phyloP scores from a whole-genome alignment of 805 yeast species.

The Candida easanensis region DNA sequence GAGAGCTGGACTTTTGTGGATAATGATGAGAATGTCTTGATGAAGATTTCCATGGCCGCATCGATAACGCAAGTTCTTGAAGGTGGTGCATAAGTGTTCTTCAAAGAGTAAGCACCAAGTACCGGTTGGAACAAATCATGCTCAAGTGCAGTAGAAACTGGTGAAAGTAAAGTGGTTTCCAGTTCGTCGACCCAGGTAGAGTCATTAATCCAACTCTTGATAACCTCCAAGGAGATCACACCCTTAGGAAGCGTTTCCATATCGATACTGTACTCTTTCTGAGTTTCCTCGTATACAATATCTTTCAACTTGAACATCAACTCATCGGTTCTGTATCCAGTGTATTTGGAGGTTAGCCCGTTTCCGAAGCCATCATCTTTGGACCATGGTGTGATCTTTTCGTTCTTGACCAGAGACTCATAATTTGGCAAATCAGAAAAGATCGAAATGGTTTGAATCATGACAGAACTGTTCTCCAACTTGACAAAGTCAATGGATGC shows the following conservation, averaged over 20 bases:
- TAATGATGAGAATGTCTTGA: constrained; percentile 64
- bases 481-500: constrained; percentile 27
- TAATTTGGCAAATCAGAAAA: constrained; percentile 39
- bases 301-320: constrained; percentile 29
- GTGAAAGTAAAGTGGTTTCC: constrained; percentile 33
- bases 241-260: constrained; percentile 17
- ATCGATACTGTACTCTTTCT: constrained; percentile 22
- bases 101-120: constrained; percentile 33
- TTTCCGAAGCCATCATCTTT: constrained; percentile 42
- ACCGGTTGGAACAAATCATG: constrained; percentile 38
- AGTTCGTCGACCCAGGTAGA: constrained; percentile 35
- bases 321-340: constrained; percentile 35
- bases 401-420: constrained; percentile 16
- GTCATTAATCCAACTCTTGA: constrained; percentile 31
- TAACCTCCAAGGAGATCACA: constrained; percentile 30
- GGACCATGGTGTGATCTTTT: constrained; percentile 15
- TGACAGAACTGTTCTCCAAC: constrained; percentile 26
- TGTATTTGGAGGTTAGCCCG: constrained; percentile 53
- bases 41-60: constrained; percentile 72
- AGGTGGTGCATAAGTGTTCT: constrained; percentile 37
- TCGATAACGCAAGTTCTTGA: constrained; percentile 61
- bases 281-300: constrained; percentile 1
- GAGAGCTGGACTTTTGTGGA: constrained; percentile 82
- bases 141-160: constrained; percentile 38
- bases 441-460: constrained; percentile 38